Evolutionary conservation across 2,329 filamentous ascomycete genomes (phyloP).

Genomic region (Cytospora piceicola): DNA sequence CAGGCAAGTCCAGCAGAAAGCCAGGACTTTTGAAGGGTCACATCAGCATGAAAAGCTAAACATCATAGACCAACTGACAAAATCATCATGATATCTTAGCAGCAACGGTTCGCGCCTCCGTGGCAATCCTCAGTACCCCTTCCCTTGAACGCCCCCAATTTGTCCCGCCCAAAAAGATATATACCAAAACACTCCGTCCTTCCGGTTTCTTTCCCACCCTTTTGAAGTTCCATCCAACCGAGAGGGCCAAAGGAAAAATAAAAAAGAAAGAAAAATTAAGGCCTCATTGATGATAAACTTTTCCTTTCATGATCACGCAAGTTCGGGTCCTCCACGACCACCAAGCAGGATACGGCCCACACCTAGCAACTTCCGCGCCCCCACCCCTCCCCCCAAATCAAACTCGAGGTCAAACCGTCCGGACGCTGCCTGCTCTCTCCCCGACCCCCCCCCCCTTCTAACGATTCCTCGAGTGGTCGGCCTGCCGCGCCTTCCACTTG

Average conservation of each 20-base stretch:
- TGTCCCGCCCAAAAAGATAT: not conserved
- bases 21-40: not conserved
- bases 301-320: not conserved
- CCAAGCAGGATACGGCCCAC: not conserved
- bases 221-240: not conserved
- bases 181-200: not conserved
- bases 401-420: too few relatives aligned
- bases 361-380: too few relatives aligned
- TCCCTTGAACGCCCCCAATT: not conserved
- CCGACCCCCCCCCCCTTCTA: not conserved
- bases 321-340: not conserved
- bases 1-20: not conserved
- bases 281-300: not conserved
- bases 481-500: slow-evolving; percentile 73
- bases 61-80: not conserved
- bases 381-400: too few relatives aligned
- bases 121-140: not conserved
- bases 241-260: not conserved
- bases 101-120: not conserved
- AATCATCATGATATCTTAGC: not conserved
- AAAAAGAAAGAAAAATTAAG: not conserved
- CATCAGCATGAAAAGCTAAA: not conserved
- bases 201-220: not conserved
- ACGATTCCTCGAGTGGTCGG: slow-evolving; percentile 35
- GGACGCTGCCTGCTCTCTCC: too few relatives aligned